A percentile compares a stretch with the other conserved stretches of the same genome.
Conservation (phyloP, 208 protist species). For the Willaertia magna region DNA sequence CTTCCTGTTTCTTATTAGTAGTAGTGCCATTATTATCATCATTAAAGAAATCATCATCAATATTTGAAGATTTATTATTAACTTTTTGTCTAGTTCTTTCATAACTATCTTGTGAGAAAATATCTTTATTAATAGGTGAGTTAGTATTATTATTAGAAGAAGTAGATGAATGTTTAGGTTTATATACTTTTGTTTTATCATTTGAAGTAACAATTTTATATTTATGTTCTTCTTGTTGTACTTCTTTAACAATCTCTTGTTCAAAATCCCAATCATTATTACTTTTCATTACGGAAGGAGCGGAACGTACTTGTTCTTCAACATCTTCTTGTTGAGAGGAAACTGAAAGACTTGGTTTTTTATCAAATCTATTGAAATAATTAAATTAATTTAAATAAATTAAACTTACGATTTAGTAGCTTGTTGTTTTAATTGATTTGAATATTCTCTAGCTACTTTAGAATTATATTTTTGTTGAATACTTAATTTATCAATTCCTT, state of each 20-base stretch:
- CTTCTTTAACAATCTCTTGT: not conserved
- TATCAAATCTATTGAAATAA: too few species aligned
- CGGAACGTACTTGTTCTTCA: not conserved
- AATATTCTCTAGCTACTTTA: not conserved
- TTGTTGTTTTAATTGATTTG: not conserved
- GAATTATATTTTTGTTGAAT: not conserved
- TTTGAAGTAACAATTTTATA: not conserved
- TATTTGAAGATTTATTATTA: not conserved
- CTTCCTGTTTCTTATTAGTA: not conserved
- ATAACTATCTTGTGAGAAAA: not conserved
- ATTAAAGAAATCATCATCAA: not conserved
- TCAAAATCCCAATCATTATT: not conserved
- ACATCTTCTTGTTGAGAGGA: not conserved
- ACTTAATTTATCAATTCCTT: not conserved
- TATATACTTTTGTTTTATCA: not conserved
- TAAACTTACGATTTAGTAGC: too few species aligned
- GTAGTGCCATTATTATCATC: not conserved
- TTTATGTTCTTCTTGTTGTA: not conserved
- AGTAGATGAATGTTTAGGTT: not conserved
- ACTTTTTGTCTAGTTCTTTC: not conserved
- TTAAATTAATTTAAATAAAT: too few species aligned
- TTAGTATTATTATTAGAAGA: not conserved
- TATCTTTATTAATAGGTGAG: not conserved
- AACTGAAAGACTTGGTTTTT: not conserved
- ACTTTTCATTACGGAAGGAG: not conserved